A percentile compares a stretch with the other conserved stretches of the same genome.
phyloP scores from a whole-genome alignment of 768 basidiomycete species.

The Clitopilus passeckerianus region DNA sequence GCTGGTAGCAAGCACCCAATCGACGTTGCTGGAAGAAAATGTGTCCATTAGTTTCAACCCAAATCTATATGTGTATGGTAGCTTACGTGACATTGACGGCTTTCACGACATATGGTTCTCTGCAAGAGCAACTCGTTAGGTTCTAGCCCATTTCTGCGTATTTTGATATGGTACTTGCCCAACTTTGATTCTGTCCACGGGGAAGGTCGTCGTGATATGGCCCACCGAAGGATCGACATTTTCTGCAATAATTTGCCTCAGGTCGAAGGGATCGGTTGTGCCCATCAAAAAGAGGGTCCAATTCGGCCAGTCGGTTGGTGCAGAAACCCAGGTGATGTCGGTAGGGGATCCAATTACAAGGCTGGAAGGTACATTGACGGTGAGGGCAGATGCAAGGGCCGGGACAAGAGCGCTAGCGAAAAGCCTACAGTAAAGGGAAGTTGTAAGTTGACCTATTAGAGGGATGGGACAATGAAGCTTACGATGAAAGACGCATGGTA shows the following conservation, averaged over 20 bases:
- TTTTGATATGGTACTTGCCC: conserved; percentile 3
- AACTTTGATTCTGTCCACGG: conserved; percentile 2
- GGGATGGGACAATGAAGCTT: neutral
- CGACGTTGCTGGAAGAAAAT: neutral
- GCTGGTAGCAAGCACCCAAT: neutral
- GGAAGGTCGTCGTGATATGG: conserved; percentile 8
- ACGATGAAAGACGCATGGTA: neutral
- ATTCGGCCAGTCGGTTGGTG: conserved; percentile 1
- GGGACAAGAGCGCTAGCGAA: neutral
- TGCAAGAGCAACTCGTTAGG: neutral
- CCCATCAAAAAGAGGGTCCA: conserved; percentile 7
- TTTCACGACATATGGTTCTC: conserved; percentile 2
- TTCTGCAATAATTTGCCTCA: conserved; percentile 5
- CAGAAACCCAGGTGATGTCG: conserved; percentile 5
- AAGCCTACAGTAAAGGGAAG: neutral
- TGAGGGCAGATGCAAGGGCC: conserved; percentile 3
- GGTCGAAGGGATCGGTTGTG: conserved; percentile 2
- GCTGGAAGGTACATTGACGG: conserved; percentile 2
- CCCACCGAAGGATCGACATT: conserved; percentile 3
- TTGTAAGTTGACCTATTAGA: neutral
- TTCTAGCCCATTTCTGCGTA: too few relatives aligned
- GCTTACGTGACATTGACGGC: conserved; percentile 10
- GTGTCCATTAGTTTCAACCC: neutral
- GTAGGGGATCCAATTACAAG: conserved; percentile 7
- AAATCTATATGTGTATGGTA: neutral